Percentiles rank a stretch among this genome's conserved stretches.
Evolutionary conservation across 768 basidiomycete species (phyloP).

Genomic region (Lactarius quietus): DNA sequence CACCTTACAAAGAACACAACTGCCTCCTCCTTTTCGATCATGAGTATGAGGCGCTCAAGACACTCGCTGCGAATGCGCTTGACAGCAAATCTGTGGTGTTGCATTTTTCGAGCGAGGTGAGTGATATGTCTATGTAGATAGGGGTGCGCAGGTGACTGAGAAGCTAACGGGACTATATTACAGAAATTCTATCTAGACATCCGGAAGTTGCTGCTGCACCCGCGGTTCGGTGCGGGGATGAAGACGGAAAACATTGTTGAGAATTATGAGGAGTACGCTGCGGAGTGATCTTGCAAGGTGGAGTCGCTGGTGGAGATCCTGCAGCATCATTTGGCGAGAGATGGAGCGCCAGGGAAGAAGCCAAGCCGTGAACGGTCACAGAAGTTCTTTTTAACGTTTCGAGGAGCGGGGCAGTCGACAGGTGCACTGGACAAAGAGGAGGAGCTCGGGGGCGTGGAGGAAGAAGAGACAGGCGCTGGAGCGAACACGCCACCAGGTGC

Average conservation of each 20-base stretch:
- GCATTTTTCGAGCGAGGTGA: background rate
- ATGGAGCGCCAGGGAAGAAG: background rate
- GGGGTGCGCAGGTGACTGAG: background rate
- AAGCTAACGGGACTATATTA: no score
- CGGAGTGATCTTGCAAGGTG: background rate
- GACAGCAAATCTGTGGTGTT: background rate
- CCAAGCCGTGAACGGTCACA: no score
- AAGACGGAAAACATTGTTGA: background rate
- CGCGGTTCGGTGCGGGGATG: background rate
- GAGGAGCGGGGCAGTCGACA: no score
- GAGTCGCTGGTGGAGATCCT: background rate
- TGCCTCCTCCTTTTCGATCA: background rate
- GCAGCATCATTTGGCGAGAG: background rate
- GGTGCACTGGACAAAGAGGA: no score
- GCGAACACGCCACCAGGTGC: no score
- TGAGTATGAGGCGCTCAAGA: background rate
- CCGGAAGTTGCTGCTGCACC: background rate
- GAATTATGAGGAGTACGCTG: background rate
- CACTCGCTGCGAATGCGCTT: background rate
- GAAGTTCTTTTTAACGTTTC: no score
- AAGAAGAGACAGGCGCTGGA: no score
- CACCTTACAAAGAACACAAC: background rate
- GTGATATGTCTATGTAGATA: background rate
- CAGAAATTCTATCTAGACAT: background rate
- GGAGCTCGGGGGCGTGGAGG: no score